Evolutionary conservation across 305 asterid species (phyloP).

Genomic region (Plantago lanceolata): DNA sequence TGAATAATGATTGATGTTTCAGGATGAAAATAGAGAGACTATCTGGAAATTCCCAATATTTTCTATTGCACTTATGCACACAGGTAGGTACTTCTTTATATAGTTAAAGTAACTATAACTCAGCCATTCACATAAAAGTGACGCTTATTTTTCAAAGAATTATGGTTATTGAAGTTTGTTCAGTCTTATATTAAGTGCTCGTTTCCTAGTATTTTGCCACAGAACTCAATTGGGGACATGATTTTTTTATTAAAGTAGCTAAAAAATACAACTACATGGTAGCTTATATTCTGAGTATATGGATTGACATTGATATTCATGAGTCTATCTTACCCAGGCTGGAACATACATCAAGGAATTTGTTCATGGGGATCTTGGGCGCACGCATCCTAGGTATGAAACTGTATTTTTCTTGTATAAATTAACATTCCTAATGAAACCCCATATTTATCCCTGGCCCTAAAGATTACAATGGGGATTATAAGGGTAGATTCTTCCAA

Average conservation of each 20-base stretch:
- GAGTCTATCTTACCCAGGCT: constrained; percentile 52
- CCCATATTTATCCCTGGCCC: not conserved
- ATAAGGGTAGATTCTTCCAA: too few species aligned
- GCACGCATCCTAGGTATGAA: constrained; percentile 79
- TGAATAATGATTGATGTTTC: constrained; percentile 30
- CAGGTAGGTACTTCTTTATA: constrained; percentile 57
- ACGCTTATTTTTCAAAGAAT: not conserved
- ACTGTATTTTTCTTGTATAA: not conserved
- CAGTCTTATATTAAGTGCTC: not conserved
- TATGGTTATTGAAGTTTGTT: not conserved
- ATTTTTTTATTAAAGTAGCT: too few species aligned
- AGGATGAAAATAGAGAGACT: constrained; percentile 78
- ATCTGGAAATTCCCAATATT: constrained; percentile 64
- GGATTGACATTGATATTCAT: constrained; percentile 10
- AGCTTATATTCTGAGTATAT: not conserved
- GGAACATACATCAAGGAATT: constrained; percentile 96
- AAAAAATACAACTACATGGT: not conserved
- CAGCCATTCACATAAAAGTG: not conserved
- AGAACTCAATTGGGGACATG: too few species aligned
- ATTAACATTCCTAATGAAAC: not conserved
- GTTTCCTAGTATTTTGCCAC: too few species aligned
- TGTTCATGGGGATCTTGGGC: constrained; percentile 95
- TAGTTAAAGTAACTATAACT: not conserved
- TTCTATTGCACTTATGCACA: constrained; percentile 78
- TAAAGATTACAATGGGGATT: not conserved